phyloP scores from a whole-genome alignment of 169 alveolate species.

The Plasmodium falciparum region DNA sequence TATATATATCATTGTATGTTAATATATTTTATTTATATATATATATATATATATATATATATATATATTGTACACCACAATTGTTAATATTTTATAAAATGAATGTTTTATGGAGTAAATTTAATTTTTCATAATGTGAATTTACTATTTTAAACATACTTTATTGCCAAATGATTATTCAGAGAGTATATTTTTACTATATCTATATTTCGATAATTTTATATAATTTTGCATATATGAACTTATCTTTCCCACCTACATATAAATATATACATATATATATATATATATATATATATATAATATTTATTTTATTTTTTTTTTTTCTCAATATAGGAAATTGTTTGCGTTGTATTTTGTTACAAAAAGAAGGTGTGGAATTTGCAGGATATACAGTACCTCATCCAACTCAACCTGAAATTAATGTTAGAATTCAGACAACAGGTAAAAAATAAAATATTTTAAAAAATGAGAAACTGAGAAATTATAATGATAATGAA shows the following conservation, averaged over 20 bases:
- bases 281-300: background rate
- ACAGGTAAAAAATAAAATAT: slow-evolving; percentile 80
- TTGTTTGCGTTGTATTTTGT: slow-evolving; percentile 83
- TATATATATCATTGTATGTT: slow-evolving; percentile 12
- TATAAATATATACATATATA: slow-evolving; percentile 3
- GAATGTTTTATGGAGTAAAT: no score
- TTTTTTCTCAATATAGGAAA: slow-evolving; percentile 74
- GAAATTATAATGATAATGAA: no score
- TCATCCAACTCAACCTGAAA: slow-evolving; percentile 89
- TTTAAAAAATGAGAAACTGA: no score
- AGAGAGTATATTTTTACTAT: no score
- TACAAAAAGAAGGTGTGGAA: slow-evolving; percentile 86
- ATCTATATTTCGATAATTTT: no score
- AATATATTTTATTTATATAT: background rate
- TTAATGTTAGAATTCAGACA: slow-evolving; percentile 88
- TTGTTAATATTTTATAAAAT: no score
- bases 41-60: background rate
- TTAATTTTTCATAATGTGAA: no score
- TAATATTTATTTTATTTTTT: background rate
- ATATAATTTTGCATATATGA: no score
- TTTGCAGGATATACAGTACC: slow-evolving; percentile 92
- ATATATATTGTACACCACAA: background rate
- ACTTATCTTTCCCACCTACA: background rate
- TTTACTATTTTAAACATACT: no score
- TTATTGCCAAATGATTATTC: no score